Percentiles rank a stretch among this genome's conserved stretches.
phyloP scores from a whole-genome alignment of 2,329 filamentous ascomycete species.

The Fusarium ramigenum region DNA sequence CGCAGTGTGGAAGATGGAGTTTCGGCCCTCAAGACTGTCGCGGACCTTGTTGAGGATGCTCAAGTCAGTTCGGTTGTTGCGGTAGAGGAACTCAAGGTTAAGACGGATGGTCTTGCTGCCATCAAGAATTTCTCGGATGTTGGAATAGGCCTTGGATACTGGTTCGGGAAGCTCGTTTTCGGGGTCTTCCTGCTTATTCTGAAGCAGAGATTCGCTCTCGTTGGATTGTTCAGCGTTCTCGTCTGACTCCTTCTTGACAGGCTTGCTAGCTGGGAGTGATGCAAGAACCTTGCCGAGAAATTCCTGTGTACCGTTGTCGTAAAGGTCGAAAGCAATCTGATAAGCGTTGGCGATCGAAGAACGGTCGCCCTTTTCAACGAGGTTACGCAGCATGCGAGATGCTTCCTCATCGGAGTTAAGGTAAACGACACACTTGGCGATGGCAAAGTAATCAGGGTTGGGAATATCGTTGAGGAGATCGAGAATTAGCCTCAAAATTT shows the following conservation, averaged over 20 bases:
- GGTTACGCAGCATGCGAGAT: slow-evolving; percentile 81
- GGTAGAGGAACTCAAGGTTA: slow-evolving; percentile 95
- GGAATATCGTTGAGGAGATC: slow-evolving; percentile 93
- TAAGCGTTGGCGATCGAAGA: slow-evolving; percentile 88
- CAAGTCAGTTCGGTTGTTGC: slow-evolving; percentile 92
- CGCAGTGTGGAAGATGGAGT: slow-evolving; percentile 98
- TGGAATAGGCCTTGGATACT: slow-evolving; percentile 66
- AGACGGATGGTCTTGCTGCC: slow-evolving; percentile 94
- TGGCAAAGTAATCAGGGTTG: slow-evolving; percentile 95
- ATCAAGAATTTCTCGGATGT: slow-evolving; percentile 76
- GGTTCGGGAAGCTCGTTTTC: slow-evolving; percentile 63
- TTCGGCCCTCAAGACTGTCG: slow-evolving; percentile 93
- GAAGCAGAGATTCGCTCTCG: slow-evolving; percentile 60
- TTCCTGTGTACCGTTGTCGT: slow-evolving; percentile 98
- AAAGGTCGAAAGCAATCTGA: slow-evolving; percentile 97
- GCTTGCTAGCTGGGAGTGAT: slow-evolving; percentile 71
- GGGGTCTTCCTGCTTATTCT: slow-evolving; percentile 62
- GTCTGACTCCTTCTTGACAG: slow-evolving; percentile 52
- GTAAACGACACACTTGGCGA: slow-evolving; percentile 97
- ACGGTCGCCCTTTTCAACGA: slow-evolving; percentile 82
- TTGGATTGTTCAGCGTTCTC: slow-evolving; percentile 55
- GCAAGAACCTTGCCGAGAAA: slow-evolving; percentile 91
- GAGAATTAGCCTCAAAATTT: slow-evolving; percentile 92
- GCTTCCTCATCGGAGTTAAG: slow-evolving; percentile 92
- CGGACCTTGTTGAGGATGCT: slow-evolving; percentile 95